These are phyloP conservation scores for Nymphaea colorata DNA, from an alignment of 164 flowering plant genomes.

Conservation along the genomic window DNA sequence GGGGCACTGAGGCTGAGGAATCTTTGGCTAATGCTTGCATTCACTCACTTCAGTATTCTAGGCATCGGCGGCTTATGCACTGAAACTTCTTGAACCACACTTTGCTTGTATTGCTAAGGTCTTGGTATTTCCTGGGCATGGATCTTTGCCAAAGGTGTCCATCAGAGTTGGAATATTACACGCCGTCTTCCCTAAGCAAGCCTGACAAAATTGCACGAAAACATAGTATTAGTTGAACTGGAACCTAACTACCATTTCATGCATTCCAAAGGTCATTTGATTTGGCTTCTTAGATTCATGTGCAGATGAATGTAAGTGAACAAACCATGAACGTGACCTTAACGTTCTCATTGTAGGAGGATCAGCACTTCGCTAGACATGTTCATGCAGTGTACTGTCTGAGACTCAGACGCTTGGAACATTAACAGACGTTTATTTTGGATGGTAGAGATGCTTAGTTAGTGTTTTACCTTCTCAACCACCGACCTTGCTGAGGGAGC, in stretches of 20 bases:
- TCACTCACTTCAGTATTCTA: background rate
- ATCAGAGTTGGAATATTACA: conserved; percentile 36
- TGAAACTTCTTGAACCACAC: conserved; percentile 15
- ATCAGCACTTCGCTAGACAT: no score
- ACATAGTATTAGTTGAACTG: background rate
- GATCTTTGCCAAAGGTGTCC: conserved; percentile 17
- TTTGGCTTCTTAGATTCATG: no score
- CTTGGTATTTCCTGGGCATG: conserved; percentile 35
- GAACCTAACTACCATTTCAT: no score
- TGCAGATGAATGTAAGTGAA: no score
- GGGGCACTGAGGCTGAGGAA: background rate
- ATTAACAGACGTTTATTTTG: no score
- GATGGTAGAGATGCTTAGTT: background rate
- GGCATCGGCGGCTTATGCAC: background rate
- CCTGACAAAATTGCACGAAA: conserved; percentile 18
- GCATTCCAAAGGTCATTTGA: no score
- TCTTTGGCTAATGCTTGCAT: background rate
- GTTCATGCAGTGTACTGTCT: no score
- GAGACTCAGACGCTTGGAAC: no score
- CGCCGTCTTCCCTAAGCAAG: conserved; percentile 50
- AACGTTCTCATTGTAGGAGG: no score
- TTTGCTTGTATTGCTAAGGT: conserved; percentile 57
- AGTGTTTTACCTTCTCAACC: conserved; percentile 39
- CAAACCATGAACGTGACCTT: no score
- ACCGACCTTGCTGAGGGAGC: conserved; percentile 23